These are phyloP conservation scores for Entomortierella parvispora DNA, from an alignment of 192 early-diverging fungal species.

Conservation along the genomic window DNA sequence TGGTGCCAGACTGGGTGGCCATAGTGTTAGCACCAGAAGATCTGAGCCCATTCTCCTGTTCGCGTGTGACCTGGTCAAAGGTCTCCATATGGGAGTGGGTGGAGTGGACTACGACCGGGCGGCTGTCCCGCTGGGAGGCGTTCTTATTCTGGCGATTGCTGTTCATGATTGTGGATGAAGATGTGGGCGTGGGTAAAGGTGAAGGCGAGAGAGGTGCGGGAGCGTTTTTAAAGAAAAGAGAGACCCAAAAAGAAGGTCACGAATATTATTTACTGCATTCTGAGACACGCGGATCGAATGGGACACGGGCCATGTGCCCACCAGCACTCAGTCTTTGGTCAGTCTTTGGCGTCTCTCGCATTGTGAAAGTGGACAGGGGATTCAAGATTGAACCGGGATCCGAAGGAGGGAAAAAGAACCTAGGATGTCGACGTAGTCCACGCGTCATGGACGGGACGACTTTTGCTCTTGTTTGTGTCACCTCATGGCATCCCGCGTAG, in stretches of 20 bases:
- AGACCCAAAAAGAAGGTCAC: not conserved
- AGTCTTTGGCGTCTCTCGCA: not conserved
- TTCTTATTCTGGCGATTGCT: conserved; percentile 11
- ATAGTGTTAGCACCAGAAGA: too few species aligned
- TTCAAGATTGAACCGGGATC: too few species aligned
- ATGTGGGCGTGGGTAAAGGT: not conserved
- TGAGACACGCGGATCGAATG: not conserved
- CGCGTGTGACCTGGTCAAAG: conserved; percentile 46
- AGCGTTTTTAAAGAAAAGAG: conserved; percentile 7
- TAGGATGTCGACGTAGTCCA: too few species aligned
- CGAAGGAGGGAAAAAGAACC: too few species aligned
- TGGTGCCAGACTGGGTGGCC: too few species aligned
- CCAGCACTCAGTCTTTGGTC: too few species aligned
- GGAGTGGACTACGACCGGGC: conserved; percentile 19
- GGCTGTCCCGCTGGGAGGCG: not conserved
- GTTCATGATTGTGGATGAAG: conserved; percentile 7
- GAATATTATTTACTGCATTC: too few species aligned
- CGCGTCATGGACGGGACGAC: too few species aligned
- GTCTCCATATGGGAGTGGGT: conserved; percentile 39
- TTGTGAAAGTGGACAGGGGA: not conserved
- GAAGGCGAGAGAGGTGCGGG: not conserved
- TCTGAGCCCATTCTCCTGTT: not conserved
- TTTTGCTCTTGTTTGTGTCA: too few species aligned
- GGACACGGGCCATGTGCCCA: conserved; percentile 6
- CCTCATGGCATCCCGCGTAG: too few species aligned